These are phyloP conservation scores for Brasenia schreberi DNA, from an alignment of 164 flowering plant genomes.

Conservation along the genomic window DNA sequence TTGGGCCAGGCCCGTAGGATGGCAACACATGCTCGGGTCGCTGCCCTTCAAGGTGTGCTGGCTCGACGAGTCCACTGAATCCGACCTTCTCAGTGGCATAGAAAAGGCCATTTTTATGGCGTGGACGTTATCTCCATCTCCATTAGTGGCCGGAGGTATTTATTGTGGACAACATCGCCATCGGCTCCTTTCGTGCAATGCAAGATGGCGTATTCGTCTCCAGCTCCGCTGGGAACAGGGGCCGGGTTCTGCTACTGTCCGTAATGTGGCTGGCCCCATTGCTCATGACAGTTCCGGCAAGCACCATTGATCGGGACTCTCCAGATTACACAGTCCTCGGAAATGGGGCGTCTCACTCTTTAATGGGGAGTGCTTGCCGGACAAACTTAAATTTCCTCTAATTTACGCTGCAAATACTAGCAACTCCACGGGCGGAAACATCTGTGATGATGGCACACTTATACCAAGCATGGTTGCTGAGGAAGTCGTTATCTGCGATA, in stretches of 20 bases:
- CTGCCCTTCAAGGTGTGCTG: slow-evolving; percentile 6
- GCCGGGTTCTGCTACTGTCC: slow-evolving; percentile 23
- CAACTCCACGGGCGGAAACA: slow-evolving; percentile 25
- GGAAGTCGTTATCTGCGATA: slow-evolving; percentile 29
- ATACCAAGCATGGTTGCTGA: slow-evolving; percentile 48
- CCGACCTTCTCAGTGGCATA: slow-evolving; percentile 17
- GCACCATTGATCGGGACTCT: slow-evolving; percentile 84
- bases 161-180: slow-evolving; percentile 6
- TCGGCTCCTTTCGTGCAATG: slow-evolving; percentile 20
- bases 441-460: slow-evolving; percentile 44
- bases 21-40: slow-evolving; percentile 26
- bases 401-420: slow-evolving; percentile 52
- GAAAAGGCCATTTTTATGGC: slow-evolving; percentile 27
- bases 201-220: slow-evolving; percentile 40
- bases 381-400: slow-evolving; percentile 18
- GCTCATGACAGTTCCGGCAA: slow-evolving; percentile 85
- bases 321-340: slow-evolving; percentile 55
- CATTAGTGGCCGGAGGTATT: slow-evolving; percentile 1
- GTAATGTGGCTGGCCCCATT: slow-evolving; percentile 74
- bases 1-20: slow-evolving; percentile 25
- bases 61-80: slow-evolving; percentile 8
- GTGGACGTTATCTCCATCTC: slow-evolving; percentile 30
- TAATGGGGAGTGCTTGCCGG: slow-evolving; percentile 30
- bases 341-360: slow-evolving; percentile 72
- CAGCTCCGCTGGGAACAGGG: slow-evolving; percentile 28